These are phyloP conservation scores for Misopates orontium DNA, from an alignment of 257 asterid species.

Conservation along the genomic window DNA sequence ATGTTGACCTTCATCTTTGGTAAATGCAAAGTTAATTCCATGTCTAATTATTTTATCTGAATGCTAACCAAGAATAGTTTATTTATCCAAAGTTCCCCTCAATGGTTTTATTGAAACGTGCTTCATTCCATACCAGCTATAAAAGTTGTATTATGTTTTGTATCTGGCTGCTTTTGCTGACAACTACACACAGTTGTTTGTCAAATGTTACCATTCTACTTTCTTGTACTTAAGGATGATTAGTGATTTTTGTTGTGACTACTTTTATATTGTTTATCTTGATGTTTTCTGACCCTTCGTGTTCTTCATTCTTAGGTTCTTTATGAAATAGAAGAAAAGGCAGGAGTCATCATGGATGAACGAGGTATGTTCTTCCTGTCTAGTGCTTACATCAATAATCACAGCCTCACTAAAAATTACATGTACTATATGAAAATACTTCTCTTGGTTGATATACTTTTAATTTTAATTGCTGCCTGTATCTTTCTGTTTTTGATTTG, in stretches of 20 bases:
- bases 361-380: slow-evolving; percentile 53
- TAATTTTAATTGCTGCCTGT: not conserved
- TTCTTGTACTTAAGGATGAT: not conserved
- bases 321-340: slow-evolving; percentile 80
- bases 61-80: no score
- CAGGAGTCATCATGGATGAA: slow-evolving; percentile 83
- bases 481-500: not conserved
- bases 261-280: not conserved
- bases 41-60: no score
- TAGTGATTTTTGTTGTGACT: not conserved
- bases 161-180: not conserved
- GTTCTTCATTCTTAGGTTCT: slow-evolving; percentile 55
- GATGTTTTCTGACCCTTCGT: not conserved
- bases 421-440: no score
- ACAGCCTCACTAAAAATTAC: slow-evolving; percentile 6
- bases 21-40: no score
- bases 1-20: no score
- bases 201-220: slow-evolving; percentile 1
- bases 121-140: not conserved
- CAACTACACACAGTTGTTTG: not conserved
- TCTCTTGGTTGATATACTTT: not conserved
- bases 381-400: slow-evolving; percentile 12
- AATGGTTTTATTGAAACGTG: no score
- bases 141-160: not conserved
- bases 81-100: no score